A percentile compares a stretch with the other conserved stretches of the same genome.
phyloP scores from a whole-genome alignment of 805 yeast genomes.

The Nakazawaea peltata region DNA sequence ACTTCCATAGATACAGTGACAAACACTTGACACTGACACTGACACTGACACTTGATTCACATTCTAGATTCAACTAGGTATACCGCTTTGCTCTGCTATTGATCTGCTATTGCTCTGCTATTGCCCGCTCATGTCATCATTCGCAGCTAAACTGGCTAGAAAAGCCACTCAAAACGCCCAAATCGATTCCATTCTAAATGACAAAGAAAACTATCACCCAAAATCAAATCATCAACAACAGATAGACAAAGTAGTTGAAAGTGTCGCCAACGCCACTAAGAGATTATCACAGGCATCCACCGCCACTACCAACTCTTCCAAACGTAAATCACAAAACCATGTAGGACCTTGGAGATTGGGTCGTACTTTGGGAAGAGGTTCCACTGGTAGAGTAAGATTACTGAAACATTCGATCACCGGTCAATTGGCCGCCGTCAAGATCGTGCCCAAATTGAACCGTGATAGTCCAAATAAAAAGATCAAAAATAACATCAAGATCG shows the following conservation, averaged over 20 bases:
- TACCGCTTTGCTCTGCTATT: no score
- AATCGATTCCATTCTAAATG: neutral
- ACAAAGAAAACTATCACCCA: neutral
- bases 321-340: conserved; percentile 30
- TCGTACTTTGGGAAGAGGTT: conserved; percentile 91
- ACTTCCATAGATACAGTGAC: no score
- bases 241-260: conserved; percentile 35
- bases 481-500: conserved; percentile 30
- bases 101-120: no score
- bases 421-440: conserved; percentile 91
- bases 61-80: no score
- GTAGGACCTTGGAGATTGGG: conserved; percentile 98
- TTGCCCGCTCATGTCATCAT: conserved; percentile 3
- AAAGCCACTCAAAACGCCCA: neutral
- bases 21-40: no score
- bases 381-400: conserved; percentile 88
- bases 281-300: conserved; percentile 16
- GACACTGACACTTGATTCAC: no score
- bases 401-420: conserved; percentile 84
- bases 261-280: conserved; percentile 28
- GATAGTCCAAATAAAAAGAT: conserved; percentile 21
- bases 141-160: conserved; percentile 9
- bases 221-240: conserved; percentile 25
- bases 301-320: conserved; percentile 20
- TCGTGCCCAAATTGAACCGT: conserved; percentile 80